A percentile compares a stretch with the other conserved stretches of the same genome.
These are phyloP conservation scores for Pestalotiopsis fici DNA, from an alignment of 2,329 filamentous ascomycete genomes.

Conservation along the genomic window DNA sequence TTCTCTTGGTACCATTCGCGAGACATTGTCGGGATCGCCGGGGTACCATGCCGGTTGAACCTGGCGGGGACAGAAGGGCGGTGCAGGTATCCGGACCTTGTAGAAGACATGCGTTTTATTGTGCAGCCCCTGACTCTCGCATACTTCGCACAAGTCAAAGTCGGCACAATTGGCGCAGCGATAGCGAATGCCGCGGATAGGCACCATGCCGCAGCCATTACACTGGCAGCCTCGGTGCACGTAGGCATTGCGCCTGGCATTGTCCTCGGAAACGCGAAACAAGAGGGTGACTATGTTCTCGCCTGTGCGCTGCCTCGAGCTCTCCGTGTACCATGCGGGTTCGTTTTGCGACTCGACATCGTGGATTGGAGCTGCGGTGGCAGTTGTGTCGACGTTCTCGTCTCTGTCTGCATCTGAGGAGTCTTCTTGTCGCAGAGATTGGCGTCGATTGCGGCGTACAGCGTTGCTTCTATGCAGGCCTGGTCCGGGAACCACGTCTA, in stretches of 20 bases:
- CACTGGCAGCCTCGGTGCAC: constrained; percentile 92
- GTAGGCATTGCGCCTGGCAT: constrained; percentile 83
- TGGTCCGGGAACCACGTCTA: constrained; percentile 25
- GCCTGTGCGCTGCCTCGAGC: constrained; percentile 54
- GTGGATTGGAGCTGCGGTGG: constrained; percentile 28
- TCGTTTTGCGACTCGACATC: constrained; percentile 39
- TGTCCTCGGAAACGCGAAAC: constrained; percentile 92
- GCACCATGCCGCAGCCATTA: constrained; percentile 83
- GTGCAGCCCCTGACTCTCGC: constrained; percentile 78
- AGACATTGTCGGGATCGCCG: constrained; percentile 75
- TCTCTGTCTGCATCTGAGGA: constrained; percentile 43
- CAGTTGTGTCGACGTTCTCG: constrained; percentile 40
- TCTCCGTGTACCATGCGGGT: constrained; percentile 50
- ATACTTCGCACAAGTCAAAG: constrained; percentile 93
- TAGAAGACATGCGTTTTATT: constrained; percentile 94
- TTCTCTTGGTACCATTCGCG: constrained; percentile 64
- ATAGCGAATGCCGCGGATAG: constrained; percentile 90
- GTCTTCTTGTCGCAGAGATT: constrained; percentile 33
- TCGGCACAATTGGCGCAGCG: constrained; percentile 95
- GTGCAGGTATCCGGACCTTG: constrained; percentile 89
- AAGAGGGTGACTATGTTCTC: constrained; percentile 84
- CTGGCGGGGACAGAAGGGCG: constrained; percentile 78
- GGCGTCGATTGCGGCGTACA: constrained; percentile 52
- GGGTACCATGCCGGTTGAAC: constrained; percentile 86
- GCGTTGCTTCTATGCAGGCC: constrained; percentile 68